Evolutionary conservation across 2,329 filamentous ascomycete genomes (phyloP).

Genomic region (Orbilia blumenaviensis): DNA sequence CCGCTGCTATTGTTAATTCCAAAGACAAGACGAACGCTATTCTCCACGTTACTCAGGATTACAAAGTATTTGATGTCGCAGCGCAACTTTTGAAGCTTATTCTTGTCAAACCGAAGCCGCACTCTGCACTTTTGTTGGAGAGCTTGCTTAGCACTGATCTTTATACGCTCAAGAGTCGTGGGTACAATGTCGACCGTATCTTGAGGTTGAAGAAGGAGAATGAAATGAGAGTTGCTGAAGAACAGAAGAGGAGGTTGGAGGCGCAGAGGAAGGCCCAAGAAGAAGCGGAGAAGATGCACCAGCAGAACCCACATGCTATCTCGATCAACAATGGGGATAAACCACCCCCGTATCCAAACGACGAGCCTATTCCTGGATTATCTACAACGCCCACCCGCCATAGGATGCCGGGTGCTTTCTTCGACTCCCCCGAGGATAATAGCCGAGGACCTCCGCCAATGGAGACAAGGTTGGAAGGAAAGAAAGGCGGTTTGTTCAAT

Average conservation of each 20-base stretch:
- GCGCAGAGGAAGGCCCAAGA: constrained; percentile 75
- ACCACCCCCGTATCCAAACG: constrained; percentile 7
- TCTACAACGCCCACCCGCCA: constrained; percentile 40
- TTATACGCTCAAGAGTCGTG: constrained; percentile 80
- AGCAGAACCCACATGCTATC: background rate
- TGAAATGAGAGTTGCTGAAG: constrained; percentile 86
- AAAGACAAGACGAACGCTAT: constrained; percentile 58
- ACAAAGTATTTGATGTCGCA: constrained; percentile 91
- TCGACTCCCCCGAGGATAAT: constrained; percentile 45
- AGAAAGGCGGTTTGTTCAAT: constrained; percentile 35
- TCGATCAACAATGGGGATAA: background rate
- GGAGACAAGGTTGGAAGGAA: constrained; percentile 12
- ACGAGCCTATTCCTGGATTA: constrained; percentile 8
- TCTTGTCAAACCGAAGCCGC: constrained; percentile 81
- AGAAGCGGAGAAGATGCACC: constrained; percentile 65
- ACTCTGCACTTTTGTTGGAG: constrained; percentile 89
- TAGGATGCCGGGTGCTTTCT: constrained; percentile 51
- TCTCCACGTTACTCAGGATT: constrained; percentile 77
- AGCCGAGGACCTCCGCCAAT: constrained; percentile 2
- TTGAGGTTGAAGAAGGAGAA: constrained; percentile 80
- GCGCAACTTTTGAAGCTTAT: constrained; percentile 84
- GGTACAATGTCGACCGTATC: constrained; percentile 97
- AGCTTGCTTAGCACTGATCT: constrained; percentile 81
- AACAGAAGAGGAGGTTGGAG: constrained; percentile 77
- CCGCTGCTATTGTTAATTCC: constrained; percentile 68